phyloP scores from a whole-genome alignment of 2,329 filamentous ascomycete species.

The Thermothelomyces thermophilus region DNA sequence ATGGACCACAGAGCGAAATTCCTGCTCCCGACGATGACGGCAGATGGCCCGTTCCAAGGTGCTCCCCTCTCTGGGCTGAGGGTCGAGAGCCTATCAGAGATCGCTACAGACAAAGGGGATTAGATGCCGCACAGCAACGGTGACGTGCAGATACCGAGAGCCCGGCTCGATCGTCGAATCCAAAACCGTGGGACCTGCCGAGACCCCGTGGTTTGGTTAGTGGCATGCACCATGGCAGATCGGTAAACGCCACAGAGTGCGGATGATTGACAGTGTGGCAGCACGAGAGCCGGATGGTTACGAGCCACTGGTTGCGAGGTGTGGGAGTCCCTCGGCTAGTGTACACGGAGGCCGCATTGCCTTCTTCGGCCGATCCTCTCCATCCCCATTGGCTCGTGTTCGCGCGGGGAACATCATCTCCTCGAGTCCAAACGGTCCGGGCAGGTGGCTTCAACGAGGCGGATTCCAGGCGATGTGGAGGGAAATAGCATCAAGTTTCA shows the following conservation, averaged over 20 bases:
- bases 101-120: constrained; percentile 21
- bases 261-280: background rate
- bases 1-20: background rate
- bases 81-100: background rate
- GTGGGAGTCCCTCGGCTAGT: background rate
- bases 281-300: background rate
- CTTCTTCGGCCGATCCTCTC: background rate
- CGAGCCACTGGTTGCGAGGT: background rate
- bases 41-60: background rate
- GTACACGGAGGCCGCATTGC: background rate
- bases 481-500: background rate
- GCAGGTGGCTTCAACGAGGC: background rate
- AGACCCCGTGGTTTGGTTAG: constrained; percentile 8
- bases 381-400: constrained; percentile 4
- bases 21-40: no score
- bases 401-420: background rate
- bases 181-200: constrained; percentile 7
- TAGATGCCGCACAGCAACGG: constrained; percentile 18
- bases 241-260: constrained; percentile 3
- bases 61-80: background rate
- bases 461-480: background rate
- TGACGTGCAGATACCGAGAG: constrained; percentile 13
- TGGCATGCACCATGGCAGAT: constrained; percentile 19
- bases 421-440: background rate
- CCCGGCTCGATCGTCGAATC: constrained; percentile 10